A percentile compares a stretch with the other conserved stretches of the same genome.
Conservation (phyloP, 192 early-diverging fungal species). For the Funneliformis mosseae region DNA sequence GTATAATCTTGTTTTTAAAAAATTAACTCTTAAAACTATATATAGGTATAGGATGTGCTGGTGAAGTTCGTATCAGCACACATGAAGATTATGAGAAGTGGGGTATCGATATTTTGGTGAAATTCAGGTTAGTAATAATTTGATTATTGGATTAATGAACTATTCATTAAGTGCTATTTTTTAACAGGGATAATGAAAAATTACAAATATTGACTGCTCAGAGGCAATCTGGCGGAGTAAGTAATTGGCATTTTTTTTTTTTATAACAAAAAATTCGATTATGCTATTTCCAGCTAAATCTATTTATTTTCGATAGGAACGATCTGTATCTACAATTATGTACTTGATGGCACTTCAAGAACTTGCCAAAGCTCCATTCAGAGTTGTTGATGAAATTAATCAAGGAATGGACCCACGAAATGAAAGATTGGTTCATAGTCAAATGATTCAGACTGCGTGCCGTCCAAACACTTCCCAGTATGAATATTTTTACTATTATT, state of each 20-base stretch:
- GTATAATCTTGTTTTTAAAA: background rate
- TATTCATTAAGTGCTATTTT: background rate
- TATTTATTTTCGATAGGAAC: slow-evolving; percentile 57
- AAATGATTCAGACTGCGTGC: slow-evolving; percentile 86
- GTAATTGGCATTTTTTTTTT: slow-evolving; percentile 24
- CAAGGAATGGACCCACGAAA: slow-evolving; percentile 99
- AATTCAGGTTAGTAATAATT: slow-evolving; percentile 69
- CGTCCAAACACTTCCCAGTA: slow-evolving; percentile 69
- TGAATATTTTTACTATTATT: slow-evolving; percentile 23
- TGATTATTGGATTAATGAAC: background rate
- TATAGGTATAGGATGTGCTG: slow-evolving; percentile 74
- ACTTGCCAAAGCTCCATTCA: slow-evolving; percentile 88
- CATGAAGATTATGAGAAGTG: slow-evolving; percentile 88
- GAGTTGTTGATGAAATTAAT: slow-evolving; percentile 99
- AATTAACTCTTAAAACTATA: background rate
- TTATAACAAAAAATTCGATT: background rate
- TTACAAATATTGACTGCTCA: slow-evolving; percentile 84
- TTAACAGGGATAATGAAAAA: slow-evolving; percentile 68
- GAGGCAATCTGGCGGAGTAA: slow-evolving; percentile 92
- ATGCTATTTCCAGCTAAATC: background rate
- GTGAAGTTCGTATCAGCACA: slow-evolving; percentile 66
- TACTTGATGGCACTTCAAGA: slow-evolving; percentile 94
- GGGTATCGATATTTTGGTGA: slow-evolving; percentile 94
- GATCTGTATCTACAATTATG: slow-evolving; percentile 93
- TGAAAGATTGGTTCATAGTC: slow-evolving; percentile 92